Evolutionary conservation across 2,329 filamentous ascomycete genomes (phyloP), one percentile per base, ranked within the genome.

Genomic region (Juglanconis juglandina): DNA sequence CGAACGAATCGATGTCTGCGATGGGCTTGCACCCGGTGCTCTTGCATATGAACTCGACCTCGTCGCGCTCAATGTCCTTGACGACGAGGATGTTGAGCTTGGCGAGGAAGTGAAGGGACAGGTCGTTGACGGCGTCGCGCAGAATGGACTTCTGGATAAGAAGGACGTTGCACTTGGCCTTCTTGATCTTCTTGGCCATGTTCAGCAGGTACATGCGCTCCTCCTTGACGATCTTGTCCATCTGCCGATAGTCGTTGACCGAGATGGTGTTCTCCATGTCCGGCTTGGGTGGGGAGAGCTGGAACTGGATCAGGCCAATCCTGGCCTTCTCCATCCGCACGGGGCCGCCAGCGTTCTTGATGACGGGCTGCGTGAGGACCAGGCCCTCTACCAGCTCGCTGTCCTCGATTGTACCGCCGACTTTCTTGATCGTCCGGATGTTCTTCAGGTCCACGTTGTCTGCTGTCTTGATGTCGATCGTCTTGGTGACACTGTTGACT

Each of bases 241-340:
- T 99, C 76, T 99, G 95, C 72, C 95, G 87, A 84, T 99, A 99
- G 81, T 99, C 95, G 77, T 99, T 99, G 71, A 99, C 95, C 37
- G 96, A 89, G 66, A 99, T 98, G 72, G 96, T 95, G 79, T 99
- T 99, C 81, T 99, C 95, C 95, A 99, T 99, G 87, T 99, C 95
- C 68, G 95, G 95, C 79, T 99, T 99, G 2, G 95, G 95, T 51
- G 95, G 94, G 77, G 92, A 96, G 69, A 99, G 87, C 78, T 99
- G 95, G 84, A 99, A 99, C 75, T 99, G 95, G 68, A 99, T 98
- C 64, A 99, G 82, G 66, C 90, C 95, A 78, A 99, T 99, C 79
- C 83, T 89, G 65, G 95, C 95, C 85, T 99, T 99, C 78, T 99
- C 95, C 82, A 98, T 96, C 71, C 93, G 86, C 68, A 87, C 85